Evolutionary conservation across 768 basidiomycete species (phyloP).

Genomic region (Tricholoma bakamatsutake): DNA sequence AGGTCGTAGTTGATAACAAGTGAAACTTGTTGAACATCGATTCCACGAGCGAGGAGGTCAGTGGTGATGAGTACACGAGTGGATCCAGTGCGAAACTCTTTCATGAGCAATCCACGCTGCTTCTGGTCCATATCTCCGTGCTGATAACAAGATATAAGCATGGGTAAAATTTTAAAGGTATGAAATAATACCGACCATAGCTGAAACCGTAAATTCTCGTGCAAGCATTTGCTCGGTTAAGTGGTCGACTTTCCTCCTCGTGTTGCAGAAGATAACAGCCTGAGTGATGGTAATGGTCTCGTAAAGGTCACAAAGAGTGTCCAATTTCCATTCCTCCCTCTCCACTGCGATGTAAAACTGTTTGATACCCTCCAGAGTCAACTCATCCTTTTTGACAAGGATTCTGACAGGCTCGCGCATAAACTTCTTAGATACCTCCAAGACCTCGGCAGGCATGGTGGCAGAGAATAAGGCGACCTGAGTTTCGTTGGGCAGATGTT

Average conservation of each 20-base stretch:
- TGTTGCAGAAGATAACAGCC: conserved; percentile 99
- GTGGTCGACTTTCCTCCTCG: conserved; percentile 98
- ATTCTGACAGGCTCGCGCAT: conserved; percentile 97
- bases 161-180: neutral
- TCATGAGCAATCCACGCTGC: conserved; percentile 96
- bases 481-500: conserved; percentile 91
- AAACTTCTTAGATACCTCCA: conserved; percentile 99
- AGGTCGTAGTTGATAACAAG: conserved; percentile 94
- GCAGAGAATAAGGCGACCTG: conserved; percentile 97
- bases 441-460: conserved; percentile 94
- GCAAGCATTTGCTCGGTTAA: conserved; percentile 96
- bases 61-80: conserved; percentile 99
- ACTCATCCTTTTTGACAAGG: conserved; percentile 96
- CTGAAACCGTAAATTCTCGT: conserved; percentile 95
- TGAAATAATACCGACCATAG: conserved; percentile 61
- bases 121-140: conserved; percentile 99
- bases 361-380: conserved; percentile 99
- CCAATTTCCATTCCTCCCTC: conserved; percentile 99
- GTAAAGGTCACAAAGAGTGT: conserved; percentile 97
- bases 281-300: conserved; percentile 99
- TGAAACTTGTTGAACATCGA: conserved; percentile 97
- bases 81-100: conserved; percentile 97
- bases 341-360: conserved; percentile 99
- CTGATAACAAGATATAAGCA: conserved; percentile 34
- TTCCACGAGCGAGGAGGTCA: conserved; percentile 94